Base-by-base conservation (phyloP, 2,329 filamentous ascomycete species). In the Chrysoporthe cubensis region DNA sequence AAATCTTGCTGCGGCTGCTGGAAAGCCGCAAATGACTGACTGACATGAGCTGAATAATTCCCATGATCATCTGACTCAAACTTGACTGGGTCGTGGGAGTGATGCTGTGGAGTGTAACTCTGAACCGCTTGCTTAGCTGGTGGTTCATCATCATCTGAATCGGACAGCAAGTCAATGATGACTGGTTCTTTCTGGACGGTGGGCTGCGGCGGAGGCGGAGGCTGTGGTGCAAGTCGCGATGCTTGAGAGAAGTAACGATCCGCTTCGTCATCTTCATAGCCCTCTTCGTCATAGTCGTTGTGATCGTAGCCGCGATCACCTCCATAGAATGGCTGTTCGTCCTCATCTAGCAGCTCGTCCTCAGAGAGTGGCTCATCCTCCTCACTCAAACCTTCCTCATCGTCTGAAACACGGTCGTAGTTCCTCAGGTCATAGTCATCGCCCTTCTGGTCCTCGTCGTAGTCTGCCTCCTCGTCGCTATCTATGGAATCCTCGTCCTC, bases 141-240 rank as follows among this genome's bases (percentile, higher is more conserved):
- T 13, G 58, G 58, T n/a, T 68, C 67, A 11, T 80, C 76, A 57
- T 79, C 77, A 43, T 84, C 82, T 2, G 80, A 82, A 66, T 84
- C 81, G 0, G 83, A 84, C 3, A 85, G 74, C 11, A 85, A 72
- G 64, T 79, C 79, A 67, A 85, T 85, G 21, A 84, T 78, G 4
- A 84, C 77, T 1, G 81, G 81, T 8, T 76, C 74, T 8, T 74
- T 74, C 1, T 77, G 68, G 11, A 69, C 69, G 13, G 73, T 44
- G 5, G 72, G 70, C 14, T 71, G 65, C 0, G 62, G 14, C 16
- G 21, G 59, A 32, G 59, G 34, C 34, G 1, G 54, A 57, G 18
- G 43, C 14, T 34, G 59, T 3, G 46, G 59, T n/a, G 62, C 59
- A 21, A 26, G 26, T 18, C 26, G 68, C 14, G 56, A 14, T 50